phyloP scores from a whole-genome alignment of 108 stramenopile genomes.

The Heterococcus sp. region DNA sequence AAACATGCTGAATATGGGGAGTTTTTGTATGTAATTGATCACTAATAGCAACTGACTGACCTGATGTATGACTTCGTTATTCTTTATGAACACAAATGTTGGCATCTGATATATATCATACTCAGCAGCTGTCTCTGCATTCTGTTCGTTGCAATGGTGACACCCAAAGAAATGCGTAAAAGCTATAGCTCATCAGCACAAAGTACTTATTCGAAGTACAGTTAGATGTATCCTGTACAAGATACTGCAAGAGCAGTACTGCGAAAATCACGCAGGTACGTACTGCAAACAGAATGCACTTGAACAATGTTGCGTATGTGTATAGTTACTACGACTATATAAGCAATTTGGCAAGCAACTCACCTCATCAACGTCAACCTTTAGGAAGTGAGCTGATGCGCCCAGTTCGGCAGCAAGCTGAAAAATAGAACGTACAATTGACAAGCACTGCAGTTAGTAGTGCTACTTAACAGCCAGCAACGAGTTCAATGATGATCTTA shows the following conservation, averaged over 20 bases:
- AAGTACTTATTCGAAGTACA: not conserved
- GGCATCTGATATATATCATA: constrained; percentile 33
- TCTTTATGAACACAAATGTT: constrained; percentile 28
- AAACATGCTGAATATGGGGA: too few relatives aligned
- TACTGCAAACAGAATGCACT: not conserved
- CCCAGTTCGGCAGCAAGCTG: too few relatives aligned
- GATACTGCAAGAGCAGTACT: not conserved
- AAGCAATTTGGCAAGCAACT: not conserved
- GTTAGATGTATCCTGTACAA: not conserved
- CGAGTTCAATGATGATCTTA: too few relatives aligned
- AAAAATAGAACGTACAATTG: too few relatives aligned
- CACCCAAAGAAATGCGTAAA: not conserved
- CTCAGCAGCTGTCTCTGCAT: constrained; percentile 15
- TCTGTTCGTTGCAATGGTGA: not conserved
- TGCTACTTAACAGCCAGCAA: too few relatives aligned
- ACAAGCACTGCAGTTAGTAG: too few relatives aligned
- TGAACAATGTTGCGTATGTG: not conserved
- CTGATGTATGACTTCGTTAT: constrained; percentile 19
- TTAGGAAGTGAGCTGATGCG: too few relatives aligned
- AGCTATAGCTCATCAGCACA: not conserved
- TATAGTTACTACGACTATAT: not conserved
- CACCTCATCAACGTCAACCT: constrained; percentile 40
- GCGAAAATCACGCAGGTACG: not conserved
- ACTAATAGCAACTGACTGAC: too few relatives aligned
- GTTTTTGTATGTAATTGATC: too few relatives aligned